Percentiles rank a stretch among this genome's conserved stretches.
Evolutionary conservation across 495 filamentous ascomycete genomes (phyloP).

Genomic region (Tuber calosporum): DNA sequence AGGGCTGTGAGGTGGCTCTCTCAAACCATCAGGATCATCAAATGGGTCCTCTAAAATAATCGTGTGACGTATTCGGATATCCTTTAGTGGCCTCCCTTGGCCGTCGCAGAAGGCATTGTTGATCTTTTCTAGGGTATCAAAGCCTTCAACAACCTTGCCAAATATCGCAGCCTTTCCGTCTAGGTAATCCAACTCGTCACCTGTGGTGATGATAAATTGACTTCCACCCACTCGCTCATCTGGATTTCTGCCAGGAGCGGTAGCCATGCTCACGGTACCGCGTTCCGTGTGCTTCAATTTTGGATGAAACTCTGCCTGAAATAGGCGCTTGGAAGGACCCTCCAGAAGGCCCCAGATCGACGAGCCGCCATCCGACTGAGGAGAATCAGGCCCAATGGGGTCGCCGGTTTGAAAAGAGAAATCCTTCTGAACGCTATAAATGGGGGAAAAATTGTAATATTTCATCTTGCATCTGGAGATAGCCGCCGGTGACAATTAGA

Average conservation of each 20-base stretch:
- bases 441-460: conserved; percentile 93
- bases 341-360: conserved; percentile 83
- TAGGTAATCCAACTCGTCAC: conserved; percentile 76
- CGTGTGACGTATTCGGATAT: conserved; percentile 89
- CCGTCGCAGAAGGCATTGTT: conserved; percentile 82
- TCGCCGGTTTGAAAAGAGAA: conserved; percentile 96
- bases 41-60: conserved; percentile 84
- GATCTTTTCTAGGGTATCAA: conserved; percentile 86
- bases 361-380: conserved; percentile 78
- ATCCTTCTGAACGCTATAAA: conserved; percentile 79
- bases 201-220: conserved; percentile 85
- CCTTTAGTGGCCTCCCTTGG: conserved; percentile 71
- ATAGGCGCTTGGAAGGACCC: conserved; percentile 66
- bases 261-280: conserved; percentile 92
- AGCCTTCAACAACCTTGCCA: conserved; percentile 88
- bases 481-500: conserved; percentile 5
- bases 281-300: conserved; percentile 78
- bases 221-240: conserved; percentile 74
- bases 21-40: conserved; percentile 64
- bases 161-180: conserved; percentile 91
- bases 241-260: conserved; percentile 67
- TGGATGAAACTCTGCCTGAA: conserved; percentile 70
- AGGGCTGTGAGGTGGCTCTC: conserved; percentile 73
- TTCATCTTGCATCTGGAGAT: conserved; percentile 68
- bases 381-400: conserved; percentile 73